These are phyloP conservation scores for Colletotrichum liaoningense DNA, from an alignment of 2,329 filamentous ascomycete species.

Conservation along the genomic window DNA sequence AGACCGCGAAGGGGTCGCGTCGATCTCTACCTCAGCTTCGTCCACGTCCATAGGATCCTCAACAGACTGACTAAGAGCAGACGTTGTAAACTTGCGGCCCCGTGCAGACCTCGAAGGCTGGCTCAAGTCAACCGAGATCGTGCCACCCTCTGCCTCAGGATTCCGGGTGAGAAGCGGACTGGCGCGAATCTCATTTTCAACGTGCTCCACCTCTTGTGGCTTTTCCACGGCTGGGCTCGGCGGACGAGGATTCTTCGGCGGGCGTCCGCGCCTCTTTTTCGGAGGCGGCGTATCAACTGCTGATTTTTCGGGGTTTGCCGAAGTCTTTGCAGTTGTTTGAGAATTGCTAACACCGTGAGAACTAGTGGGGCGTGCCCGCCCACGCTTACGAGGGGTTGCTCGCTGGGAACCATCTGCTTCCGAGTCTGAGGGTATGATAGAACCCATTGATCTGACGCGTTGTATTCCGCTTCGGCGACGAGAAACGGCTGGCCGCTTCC, in stretches of 20 bases:
- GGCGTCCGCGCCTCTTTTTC: slow-evolving; percentile 32
- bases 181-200: slow-evolving; percentile 21
- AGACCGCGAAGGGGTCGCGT: slow-evolving; percentile 14
- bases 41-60: slow-evolving; percentile 26
- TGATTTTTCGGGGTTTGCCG: not conserved
- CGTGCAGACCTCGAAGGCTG: slow-evolving; percentile 24
- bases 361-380: not conserved
- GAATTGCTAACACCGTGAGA: not conserved
- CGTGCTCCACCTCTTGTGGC: not conserved
- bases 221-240: not conserved
- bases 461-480: slow-evolving; percentile 9
- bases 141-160: slow-evolving; percentile 1
- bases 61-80: not conserved
- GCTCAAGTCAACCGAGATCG: slow-evolving; percentile 17
- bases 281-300: not conserved
- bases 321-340: not conserved
- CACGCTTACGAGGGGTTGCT: slow-evolving; percentile 12
- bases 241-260: slow-evolving; percentile 29
- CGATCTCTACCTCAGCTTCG: not conserved
- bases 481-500: not conserved
- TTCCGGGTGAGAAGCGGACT: not conserved
- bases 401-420: slow-evolving; percentile 6
- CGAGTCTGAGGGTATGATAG: slow-evolving; percentile 17
- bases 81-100: slow-evolving; percentile 14
- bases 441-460: slow-evolving; percentile 19